Percentiles rank a stretch among this genome's conserved stretches.
phyloP scores from a whole-genome alignment of 2,329 filamentous ascomycete species.

The Microascus cirrosus region DNA sequence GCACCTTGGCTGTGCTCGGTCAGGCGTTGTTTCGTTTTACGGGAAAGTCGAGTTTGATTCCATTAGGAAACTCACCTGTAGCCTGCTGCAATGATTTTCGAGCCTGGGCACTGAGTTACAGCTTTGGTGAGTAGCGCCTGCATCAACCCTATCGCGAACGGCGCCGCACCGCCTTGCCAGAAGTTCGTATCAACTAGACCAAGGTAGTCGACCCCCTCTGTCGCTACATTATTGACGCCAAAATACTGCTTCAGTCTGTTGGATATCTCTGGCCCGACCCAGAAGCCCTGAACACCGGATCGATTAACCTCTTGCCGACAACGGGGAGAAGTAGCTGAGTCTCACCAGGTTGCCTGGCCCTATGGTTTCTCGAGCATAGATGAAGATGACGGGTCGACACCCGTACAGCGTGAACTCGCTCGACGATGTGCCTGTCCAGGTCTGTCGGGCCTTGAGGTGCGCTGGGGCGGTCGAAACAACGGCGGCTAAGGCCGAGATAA shows the following conservation, averaged over 20 bases:
- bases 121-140: conserved; percentile 21
- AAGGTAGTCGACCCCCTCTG: conserved; percentile 21
- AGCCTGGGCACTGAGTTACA: conserved; percentile 22
- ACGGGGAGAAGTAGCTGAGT: not conserved
- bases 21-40: conserved; percentile 12
- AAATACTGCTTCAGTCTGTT: conserved; percentile 10
- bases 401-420: conserved; percentile 1
- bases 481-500: not conserved
- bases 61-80: conserved; percentile 14
- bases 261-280: conserved; percentile 9
- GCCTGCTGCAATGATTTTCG: conserved; percentile 23
- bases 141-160: conserved; percentile 18
- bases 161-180: conserved; percentile 17
- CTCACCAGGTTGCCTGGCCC: conserved; percentile 5
- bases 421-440: conserved; percentile 2
- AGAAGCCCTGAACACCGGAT: conserved; percentile 4
- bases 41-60: not conserved
- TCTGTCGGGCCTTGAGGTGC: not conserved
- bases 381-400: conserved; percentile 5
- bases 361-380: conserved; percentile 4
- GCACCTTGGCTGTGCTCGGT: conserved; percentile 14
- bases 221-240: conserved; percentile 9
- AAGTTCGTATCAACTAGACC: conserved; percentile 21
- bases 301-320: not conserved
- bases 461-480: not conserved